phyloP scores from a whole-genome alignment of 2,329 filamentous ascomycete species.

The Chrysosporium queenslandicum region DNA sequence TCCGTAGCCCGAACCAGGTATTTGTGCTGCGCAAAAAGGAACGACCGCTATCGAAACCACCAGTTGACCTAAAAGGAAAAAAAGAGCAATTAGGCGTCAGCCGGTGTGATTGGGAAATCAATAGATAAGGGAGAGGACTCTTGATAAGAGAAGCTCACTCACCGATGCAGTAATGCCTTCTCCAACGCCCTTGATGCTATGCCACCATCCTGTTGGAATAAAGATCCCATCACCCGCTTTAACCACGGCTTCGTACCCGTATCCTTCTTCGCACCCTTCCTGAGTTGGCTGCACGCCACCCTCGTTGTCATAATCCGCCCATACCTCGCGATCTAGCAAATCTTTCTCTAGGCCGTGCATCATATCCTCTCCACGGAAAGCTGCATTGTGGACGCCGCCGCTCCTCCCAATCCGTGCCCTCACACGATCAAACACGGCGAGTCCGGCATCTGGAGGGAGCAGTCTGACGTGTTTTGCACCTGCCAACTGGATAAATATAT shows the following conservation, averaged over 20 bases:
- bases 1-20: background rate
- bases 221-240: constrained; percentile 61
- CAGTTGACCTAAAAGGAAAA: constrained; percentile 53
- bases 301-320: constrained; percentile 39
- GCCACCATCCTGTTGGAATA: constrained; percentile 79
- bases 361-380: constrained; percentile 74
- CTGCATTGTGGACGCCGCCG: constrained; percentile 30
- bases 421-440: constrained; percentile 51
- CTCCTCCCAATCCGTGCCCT: constrained; percentile 29
- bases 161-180: constrained; percentile 50
- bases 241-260: constrained; percentile 47
- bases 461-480: constrained; percentile 60
- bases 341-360: constrained; percentile 69
- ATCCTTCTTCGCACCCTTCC: background rate
- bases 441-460: constrained; percentile 50
- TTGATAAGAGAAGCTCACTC: constrained; percentile 20
- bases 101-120: background rate
- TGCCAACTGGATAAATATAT: constrained; percentile 75
- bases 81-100: background rate
- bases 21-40: background rate
- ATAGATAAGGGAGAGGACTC: background rate
- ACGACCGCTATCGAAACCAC: constrained; percentile 60
- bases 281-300: background rate
- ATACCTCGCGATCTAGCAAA: constrained; percentile 58
- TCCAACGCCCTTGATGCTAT: constrained; percentile 61